Conservation (phyloP, 2,329 filamentous ascomycete species). For the Nemania sp. region DNA sequence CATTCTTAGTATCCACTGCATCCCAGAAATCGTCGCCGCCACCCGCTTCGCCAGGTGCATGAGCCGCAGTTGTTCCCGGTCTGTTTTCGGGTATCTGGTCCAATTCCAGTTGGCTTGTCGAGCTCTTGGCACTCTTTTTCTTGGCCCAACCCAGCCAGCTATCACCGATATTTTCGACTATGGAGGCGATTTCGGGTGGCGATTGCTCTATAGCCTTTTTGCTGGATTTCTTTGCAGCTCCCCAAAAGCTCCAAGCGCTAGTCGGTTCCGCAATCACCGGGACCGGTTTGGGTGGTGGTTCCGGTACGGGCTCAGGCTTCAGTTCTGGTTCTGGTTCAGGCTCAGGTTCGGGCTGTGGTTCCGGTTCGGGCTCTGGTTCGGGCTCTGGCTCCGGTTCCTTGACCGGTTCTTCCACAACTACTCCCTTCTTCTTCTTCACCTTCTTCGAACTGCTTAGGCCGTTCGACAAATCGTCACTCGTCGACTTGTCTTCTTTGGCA, state of each 20-base stretch:
- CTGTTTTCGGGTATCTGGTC: constrained; percentile 30
- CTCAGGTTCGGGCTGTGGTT: constrained; percentile 34
- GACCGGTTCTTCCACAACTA: constrained; percentile 19
- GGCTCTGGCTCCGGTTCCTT: constrained; percentile 19
- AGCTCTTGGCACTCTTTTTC: constrained; percentile 38
- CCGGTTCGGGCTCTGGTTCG: constrained; percentile 28
- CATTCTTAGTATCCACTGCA: constrained; percentile 25
- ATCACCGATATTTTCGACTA: constrained; percentile 17
- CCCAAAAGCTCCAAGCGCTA: constrained; percentile 62
- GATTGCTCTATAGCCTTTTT: constrained; percentile 38
- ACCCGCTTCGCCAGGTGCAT: constrained; percentile 28
- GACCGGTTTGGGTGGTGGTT: constrained; percentile 39
- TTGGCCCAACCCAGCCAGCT: constrained; percentile 39
- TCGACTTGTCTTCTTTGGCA: constrained; percentile 32
- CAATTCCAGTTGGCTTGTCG: constrained; percentile 31
- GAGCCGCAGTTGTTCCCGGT: constrained; percentile 24
- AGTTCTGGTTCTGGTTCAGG: constrained; percentile 25
- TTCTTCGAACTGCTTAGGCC: constrained; percentile 29
- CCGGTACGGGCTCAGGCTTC: constrained; percentile 29
- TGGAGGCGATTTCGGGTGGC: constrained; percentile 7
- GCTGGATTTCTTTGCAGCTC: constrained; percentile 55
- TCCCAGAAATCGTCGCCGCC: constrained; percentile 33
- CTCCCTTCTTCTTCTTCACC: constrained; percentile 45
- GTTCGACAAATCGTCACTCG: constrained; percentile 30
- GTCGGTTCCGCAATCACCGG: constrained; percentile 45